Conservation (phyloP, 2,329 filamentous ascomycete genomes). For the Microsporum ferrugineum region DNA sequence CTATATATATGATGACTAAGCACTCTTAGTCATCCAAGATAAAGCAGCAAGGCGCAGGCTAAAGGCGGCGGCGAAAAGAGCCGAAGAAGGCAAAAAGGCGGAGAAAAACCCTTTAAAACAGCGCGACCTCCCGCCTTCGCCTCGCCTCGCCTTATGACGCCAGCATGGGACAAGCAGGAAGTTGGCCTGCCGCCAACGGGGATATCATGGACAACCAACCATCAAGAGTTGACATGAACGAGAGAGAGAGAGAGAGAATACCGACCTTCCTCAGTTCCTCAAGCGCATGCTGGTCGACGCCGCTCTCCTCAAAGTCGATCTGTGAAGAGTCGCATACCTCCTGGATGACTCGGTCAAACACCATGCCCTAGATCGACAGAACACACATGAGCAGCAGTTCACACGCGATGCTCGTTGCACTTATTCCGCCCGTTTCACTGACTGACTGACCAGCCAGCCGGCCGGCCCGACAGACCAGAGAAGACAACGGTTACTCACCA, state of each 20-base stretch:
- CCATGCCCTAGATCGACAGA: conserved; percentile 45
- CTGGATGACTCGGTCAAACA: conserved; percentile 86
- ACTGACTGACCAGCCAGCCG: not conserved
- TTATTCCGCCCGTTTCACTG: not conserved
- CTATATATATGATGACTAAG: not conserved
- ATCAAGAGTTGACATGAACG: not conserved
- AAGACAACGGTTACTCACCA: conserved; percentile 31
- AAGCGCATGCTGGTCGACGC: conserved; percentile 75
- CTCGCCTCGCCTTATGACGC: conserved; percentile 37
- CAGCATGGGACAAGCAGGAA: not conserved
- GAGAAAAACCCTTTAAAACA: conserved; percentile 24
- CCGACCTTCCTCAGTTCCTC: conserved; percentile 80
- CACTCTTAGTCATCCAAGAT: conserved; percentile 9
- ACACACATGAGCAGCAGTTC: not conserved
- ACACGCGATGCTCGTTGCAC: not conserved
- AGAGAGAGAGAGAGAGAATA: not conserved
- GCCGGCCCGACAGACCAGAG: not conserved
- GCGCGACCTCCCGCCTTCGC: conserved; percentile 27
- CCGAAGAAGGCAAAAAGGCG: conserved; percentile 18
- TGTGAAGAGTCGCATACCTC: conserved; percentile 83
- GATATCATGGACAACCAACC: not conserved
- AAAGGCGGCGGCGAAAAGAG: conserved; percentile 27
- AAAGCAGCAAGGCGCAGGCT: conserved; percentile 14
- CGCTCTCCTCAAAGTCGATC: conserved; percentile 93
- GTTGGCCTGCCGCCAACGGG: not conserved